These are phyloP conservation scores for Peniophora sp. DNA, from an alignment of 1,284 basidiomycete species.

Conservation along the genomic window DNA sequence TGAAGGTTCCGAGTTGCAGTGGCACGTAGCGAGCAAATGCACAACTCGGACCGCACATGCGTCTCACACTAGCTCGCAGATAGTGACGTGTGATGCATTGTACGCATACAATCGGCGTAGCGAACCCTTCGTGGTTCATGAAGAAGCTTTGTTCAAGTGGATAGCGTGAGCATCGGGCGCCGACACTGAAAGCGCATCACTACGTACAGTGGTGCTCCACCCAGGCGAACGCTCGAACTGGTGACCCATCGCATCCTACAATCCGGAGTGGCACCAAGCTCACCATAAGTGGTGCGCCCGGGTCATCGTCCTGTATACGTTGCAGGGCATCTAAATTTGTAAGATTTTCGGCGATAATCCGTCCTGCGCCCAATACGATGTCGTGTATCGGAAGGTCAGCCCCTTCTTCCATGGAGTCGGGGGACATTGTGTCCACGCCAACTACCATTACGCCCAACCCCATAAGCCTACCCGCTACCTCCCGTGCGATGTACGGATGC, in stretches of 20 bases:
- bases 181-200: not conserved
- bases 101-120: too few relatives aligned
- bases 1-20: too few relatives aligned
- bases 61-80: too few relatives aligned
- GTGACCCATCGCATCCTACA: constrained; percentile 53
- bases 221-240: constrained; percentile 57
- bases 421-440: constrained; percentile 56
- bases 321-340: constrained; percentile 36
- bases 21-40: too few relatives aligned
- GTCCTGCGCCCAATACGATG: constrained; percentile 45
- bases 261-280: constrained; percentile 52
- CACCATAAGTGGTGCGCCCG: constrained; percentile 29
- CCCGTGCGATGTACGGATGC: constrained; percentile 54
- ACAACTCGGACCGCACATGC: too few relatives aligned
- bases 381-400: constrained; percentile 47
- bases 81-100: too few relatives aligned
- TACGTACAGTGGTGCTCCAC: constrained; percentile 8
- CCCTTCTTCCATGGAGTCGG: constrained; percentile 31
- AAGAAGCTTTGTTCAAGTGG: too few relatives aligned
- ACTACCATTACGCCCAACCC: constrained; percentile 43
- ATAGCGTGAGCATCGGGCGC: not conserved
- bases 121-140: too few relatives aligned
- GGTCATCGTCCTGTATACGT: constrained; percentile 16
- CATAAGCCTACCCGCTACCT: constrained; percentile 41
- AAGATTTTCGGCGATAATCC: constrained; percentile 64